phyloP scores from a whole-genome alignment of 495 filamentous ascomycete species.

The Gamarada debralockiae region DNA sequence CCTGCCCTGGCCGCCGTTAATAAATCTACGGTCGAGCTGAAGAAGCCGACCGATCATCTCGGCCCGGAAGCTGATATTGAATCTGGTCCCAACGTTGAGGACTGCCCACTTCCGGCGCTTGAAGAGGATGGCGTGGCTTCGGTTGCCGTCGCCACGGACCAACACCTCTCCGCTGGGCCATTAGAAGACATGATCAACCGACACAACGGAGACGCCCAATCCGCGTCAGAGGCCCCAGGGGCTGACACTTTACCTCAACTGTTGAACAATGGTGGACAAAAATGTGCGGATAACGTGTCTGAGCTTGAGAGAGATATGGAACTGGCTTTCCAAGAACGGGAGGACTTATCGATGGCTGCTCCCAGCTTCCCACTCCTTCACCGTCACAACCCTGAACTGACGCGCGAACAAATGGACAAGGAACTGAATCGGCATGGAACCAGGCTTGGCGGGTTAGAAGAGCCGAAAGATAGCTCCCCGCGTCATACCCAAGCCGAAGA shows the following conservation, averaged over 20 bases:
- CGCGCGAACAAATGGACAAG: constrained; percentile 3
- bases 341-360: constrained; percentile 1
- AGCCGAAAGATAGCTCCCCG: constrained; percentile 1
- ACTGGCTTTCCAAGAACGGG: constrained; percentile 7
- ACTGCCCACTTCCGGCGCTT: not conserved
- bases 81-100: not conserved
- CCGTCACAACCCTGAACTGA: constrained; percentile 2
- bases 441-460: constrained; percentile 1
- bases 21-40: not conserved
- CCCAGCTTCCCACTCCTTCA: constrained; percentile 5
- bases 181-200: not conserved
- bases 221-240: not conserved
- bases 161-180: not conserved
- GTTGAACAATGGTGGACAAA: not conserved
- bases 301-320: constrained; percentile 5
- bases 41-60: not conserved
- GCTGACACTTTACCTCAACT: not conserved
- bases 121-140: constrained; percentile 1
- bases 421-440: constrained; percentile 1
- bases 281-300: constrained; percentile 4
- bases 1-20: not conserved
- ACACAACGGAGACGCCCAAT: constrained; percentile 4
- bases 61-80: not conserved
- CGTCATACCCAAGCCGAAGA: not conserved
- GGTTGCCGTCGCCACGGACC: not conserved